Evolutionary conservation across 371 early-diverging fungal species (phyloP), one percentile per base, ranked within the genome.

Genomic region (Thermomucor indicae-seudaticae): DNA sequence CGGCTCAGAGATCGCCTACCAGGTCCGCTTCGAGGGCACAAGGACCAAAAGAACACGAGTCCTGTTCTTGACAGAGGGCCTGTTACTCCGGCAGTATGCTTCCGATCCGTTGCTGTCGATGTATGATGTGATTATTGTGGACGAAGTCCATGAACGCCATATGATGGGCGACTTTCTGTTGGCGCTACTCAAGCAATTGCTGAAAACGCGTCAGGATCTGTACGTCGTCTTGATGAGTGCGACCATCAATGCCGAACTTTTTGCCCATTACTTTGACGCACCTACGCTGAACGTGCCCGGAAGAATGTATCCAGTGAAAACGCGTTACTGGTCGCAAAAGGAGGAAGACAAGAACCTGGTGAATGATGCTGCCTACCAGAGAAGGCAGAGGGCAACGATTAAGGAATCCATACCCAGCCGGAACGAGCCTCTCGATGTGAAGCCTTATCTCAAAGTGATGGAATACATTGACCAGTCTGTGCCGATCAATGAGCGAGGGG

Each of bases 201-300:
- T 65, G 10, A 66, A 45, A 5, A 62, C 44, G 25, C 65, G 78
- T 17, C 47, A 60, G 23, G 72, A 80, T 43, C 32, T 81, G 0
- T 53, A 77, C 41, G 63, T 84, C 3, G 72, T 90, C 8, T 60
- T 92, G 47, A 92, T 91, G 91, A 86, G 86, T 66, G 93, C 93
- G 45, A 90, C 91, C 0, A 76, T 86, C 50, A 80, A 87, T 63
- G 78, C 80, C 23, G 82, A 81, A 43, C 50, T 81, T 11, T 84
- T 84, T 55, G 75, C 83, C 5, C 68, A 72, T 5, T 82, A 84
- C 43, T 84, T 82, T 63, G 76, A 81, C 42, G 78, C 67, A 14
- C 67, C 75, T 7, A 60, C 78, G 7, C 43, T 77, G 3, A 58
- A 77, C 65, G 65, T 80, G 6, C 78, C 78, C 25, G 81, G 80